phyloP scores from a whole-genome alignment of 1,284 basidiomycete species.

The Inonotus obliquus region DNA sequence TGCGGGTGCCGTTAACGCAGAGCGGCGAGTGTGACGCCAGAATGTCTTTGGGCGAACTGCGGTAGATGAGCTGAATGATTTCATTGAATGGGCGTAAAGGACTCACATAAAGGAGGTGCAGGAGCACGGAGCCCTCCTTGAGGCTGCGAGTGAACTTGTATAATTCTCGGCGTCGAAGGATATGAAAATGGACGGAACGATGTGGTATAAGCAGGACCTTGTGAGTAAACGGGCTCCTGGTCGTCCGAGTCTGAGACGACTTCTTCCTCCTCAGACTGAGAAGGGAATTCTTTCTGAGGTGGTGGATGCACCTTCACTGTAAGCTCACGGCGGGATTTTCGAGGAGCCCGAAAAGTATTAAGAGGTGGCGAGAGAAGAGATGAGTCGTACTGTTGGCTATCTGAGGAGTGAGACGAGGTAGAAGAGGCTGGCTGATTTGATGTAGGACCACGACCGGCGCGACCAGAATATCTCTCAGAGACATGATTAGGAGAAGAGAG shows the following conservation, averaged over 20 bases:
- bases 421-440: constrained; percentile 12
- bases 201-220: constrained; percentile 27
- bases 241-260: constrained; percentile 9
- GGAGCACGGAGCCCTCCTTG: constrained; percentile 47
- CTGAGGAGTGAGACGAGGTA: not conserved
- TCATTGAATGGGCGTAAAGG: not conserved
- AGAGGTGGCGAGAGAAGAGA: constrained; percentile 45
- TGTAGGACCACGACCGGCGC: constrained; percentile 2
- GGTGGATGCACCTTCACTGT: constrained; percentile 18
- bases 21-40: constrained; percentile 62
- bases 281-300: constrained; percentile 19
- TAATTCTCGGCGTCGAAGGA: constrained; percentile 10
- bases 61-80: not conserved
- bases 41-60: constrained; percentile 65
- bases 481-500: not conserved
- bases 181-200: constrained; percentile 23
- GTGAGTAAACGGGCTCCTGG: constrained; percentile 21
- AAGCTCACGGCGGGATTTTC: constrained; percentile 21
- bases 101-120: constrained; percentile 60
- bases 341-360: constrained; percentile 28
- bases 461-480: constrained; percentile 9
- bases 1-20: constrained; percentile 57
- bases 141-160: constrained; percentile 22
- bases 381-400: constrained; percentile 19
- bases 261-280: not conserved